Base-by-base conservation (phyloP, 345 rosid genomes). In the Mallotus nudiflorus region DNA sequence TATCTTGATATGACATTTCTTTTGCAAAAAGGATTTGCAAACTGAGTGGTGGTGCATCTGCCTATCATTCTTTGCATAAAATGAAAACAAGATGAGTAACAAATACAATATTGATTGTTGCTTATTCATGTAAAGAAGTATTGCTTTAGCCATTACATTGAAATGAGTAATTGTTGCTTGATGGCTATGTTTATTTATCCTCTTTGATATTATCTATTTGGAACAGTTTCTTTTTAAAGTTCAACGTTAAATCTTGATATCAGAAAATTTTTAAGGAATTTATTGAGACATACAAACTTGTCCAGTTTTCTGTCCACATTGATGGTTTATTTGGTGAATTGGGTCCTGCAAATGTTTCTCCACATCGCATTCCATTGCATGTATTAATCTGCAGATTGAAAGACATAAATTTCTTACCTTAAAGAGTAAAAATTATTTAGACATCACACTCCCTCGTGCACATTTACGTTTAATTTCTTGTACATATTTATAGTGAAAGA, bases 291-390 rank as follows among this genome's bases (percentile, higher is more conserved):
- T 85, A 92, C 97, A 71, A 84, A 77, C 89, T 85, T 65, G 94
- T 90, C 97, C 97, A 90, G 63, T 90, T 81, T 75, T 92, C 97
- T 20, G 96, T 92, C 97, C 97, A 92, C 40, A 92, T 79, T 52
- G 91, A 74, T n/a, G 97, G 97, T 64, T 92, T 92, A 73, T 81
- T 82, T 53, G 91, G 91, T 8, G 92, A 84, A 73, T 92, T 92
- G 1, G 97, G 96, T 35, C 94, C 96, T 29, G 66, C 69, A 70
- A 88, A 92, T 57, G 96, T 92, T 76, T 85, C 89, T 57, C 91
- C 97, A 72, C 97, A 92, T 66, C 71, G 75, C 87, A 85, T 77
- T 37, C 96, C 96, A 42, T 90, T 92, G 82, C 96, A 90, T 66
- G 96, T 55, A 60, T 92, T 90, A 37, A 90, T 85, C 96, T 90